phyloP scores from a whole-genome alignment of 2,329 filamentous ascomycete genomes.

The Paraphaeosphaeria sporulosa region DNA sequence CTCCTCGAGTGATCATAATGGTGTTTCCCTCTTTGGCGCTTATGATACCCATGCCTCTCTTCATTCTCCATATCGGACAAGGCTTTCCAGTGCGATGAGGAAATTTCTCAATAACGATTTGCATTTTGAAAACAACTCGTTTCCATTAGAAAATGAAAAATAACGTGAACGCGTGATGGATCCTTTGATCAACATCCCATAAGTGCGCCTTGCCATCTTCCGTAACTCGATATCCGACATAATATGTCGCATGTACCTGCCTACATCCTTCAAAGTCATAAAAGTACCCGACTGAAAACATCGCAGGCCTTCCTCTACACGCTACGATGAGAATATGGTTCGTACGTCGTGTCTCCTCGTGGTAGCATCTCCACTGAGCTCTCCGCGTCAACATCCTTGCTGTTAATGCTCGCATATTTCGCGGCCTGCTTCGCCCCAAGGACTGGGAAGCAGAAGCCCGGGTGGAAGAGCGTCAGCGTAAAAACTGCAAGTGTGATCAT shows the following conservation, averaged over 20 bases:
- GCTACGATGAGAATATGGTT: slow-evolving; percentile 1
- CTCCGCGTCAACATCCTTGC: neutral
- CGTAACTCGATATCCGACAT: neutral
- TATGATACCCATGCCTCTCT: no score
- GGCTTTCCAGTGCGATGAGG: no score
- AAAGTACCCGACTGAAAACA: neutral
- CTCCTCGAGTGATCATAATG: no score
- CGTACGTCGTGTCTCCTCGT: neutral
- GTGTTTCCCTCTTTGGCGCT: no score
- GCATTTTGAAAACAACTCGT: neutral
- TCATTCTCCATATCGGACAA: no score
- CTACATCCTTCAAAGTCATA: neutral
- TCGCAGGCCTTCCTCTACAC: neutral
- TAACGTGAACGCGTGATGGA: neutral
- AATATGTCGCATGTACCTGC: neutral
- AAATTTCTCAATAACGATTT: neutral
- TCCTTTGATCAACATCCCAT: neutral
- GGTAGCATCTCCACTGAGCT: slow-evolving; percentile 6
- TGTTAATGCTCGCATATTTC: neutral
- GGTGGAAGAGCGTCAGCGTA: slow-evolving; percentile 58
- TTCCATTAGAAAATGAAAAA: neutral
- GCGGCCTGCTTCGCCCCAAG: slow-evolving; percentile 22
- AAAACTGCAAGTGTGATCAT: slow-evolving; percentile 60
- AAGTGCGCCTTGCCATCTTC: neutral
- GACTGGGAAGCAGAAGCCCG: slow-evolving; percentile 49